phyloP scores from a whole-genome alignment of 495 filamentous ascomycete species.

The Aspergillus sclerotiicarbonarius region DNA sequence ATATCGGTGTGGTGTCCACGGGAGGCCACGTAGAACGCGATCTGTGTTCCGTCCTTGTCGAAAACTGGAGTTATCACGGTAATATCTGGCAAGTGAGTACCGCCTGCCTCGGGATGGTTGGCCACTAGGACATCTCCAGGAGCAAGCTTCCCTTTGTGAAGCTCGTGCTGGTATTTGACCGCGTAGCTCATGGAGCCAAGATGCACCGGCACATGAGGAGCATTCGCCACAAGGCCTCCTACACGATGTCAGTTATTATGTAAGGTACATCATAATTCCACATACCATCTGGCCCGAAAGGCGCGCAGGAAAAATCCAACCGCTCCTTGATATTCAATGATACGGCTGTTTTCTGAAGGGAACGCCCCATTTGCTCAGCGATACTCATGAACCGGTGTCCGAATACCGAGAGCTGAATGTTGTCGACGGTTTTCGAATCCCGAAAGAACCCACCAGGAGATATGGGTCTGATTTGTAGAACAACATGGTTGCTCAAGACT shows the following conservation, averaged over 20 bases:
- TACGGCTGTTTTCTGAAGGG: slow-evolving; percentile 87
- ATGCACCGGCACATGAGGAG: slow-evolving; percentile 86
- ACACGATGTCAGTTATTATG: neutral
- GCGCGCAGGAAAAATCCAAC: slow-evolving; percentile 86
- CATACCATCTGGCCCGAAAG: slow-evolving; percentile 78
- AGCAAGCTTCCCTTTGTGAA: slow-evolving; percentile 79
- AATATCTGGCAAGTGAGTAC: slow-evolving; percentile 85
- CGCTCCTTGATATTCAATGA: slow-evolving; percentile 92
- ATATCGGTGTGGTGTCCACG: slow-evolving; percentile 80
- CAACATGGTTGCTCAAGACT: slow-evolving; percentile 64
- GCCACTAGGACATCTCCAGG: slow-evolving; percentile 90
- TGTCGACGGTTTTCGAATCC: slow-evolving; percentile 39
- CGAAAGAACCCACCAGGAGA: slow-evolving; percentile 37
- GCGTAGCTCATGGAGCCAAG: slow-evolving; percentile 89
- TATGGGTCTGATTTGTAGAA: slow-evolving; percentile 66
- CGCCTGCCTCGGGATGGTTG: slow-evolving; percentile 91
- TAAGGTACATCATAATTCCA: too few species aligned
- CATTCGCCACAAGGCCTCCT: slow-evolving; percentile 69
- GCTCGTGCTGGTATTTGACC: slow-evolving; percentile 73
- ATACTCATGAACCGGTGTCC: slow-evolving; percentile 94
- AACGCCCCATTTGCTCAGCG: slow-evolving; percentile 89
- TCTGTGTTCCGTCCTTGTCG: slow-evolving; percentile 58
- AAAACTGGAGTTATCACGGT: slow-evolving; percentile 88
- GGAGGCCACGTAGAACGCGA: slow-evolving; percentile 89
- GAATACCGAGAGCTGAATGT: slow-evolving; percentile 89